phyloP scores from a whole-genome alignment of 2,329 filamentous ascomycete species.

The Dactylellina parvicollis region DNA sequence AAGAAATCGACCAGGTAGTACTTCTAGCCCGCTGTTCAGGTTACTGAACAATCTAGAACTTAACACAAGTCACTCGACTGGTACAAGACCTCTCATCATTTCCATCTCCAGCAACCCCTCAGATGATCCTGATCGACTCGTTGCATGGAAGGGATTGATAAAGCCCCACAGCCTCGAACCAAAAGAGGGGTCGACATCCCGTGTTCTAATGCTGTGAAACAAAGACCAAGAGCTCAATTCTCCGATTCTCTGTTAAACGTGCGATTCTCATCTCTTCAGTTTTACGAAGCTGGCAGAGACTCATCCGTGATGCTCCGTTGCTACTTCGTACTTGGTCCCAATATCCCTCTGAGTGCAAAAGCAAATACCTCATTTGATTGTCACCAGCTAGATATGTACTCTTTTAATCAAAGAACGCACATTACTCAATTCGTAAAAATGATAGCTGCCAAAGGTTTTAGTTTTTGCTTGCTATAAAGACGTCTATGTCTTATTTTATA shows the following conservation, averaged over 20 bases:
- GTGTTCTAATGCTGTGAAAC: constrained; percentile 9
- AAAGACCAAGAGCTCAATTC: not conserved
- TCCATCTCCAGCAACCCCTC: not conserved
- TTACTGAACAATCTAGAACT: not conserved
- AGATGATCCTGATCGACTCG: constrained; percentile 3
- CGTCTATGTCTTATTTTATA: no score
- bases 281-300: not conserved
- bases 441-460: no score
- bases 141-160: not conserved
- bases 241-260: not conserved
- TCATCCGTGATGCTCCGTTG: no score
- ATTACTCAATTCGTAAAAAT: no score
- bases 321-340: no score
- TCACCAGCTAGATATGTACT: no score
- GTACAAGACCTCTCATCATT: not conserved
- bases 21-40: not conserved
- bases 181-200: not conserved
- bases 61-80: not conserved
- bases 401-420: no score
- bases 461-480: no score
- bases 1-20: no score
- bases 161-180: not conserved
- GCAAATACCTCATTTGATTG: no score
- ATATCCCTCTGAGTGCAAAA: no score
- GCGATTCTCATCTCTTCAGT: not conserved